Conservation (phyloP, 345 rosid genomes). For the thale cress (Arabidopsis thaliana) region TAIR10.1 NC_003071.7:14514001-14514500, state of each 20-base stretch:
- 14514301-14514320: constrained; percentile 25
- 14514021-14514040: constrained; percentile 77
- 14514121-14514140: constrained; percentile 81
- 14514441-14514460: neutral
- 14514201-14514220: constrained; percentile 62
- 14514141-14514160: constrained; percentile 64
- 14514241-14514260: constrained; percentile 19
- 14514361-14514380: constrained; percentile 15
- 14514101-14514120: constrained; percentile 62
- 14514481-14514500: neutral
- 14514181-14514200: constrained; percentile 59
- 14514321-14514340: constrained; percentile 2
- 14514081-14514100: constrained; percentile 60
- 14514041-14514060: constrained; percentile 74
- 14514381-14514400: constrained; percentile 9
- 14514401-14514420: neutral
- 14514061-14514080: constrained; percentile 76
- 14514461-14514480: neutral
- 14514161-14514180: constrained; percentile 52
- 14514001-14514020: constrained; percentile 53
- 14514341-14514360: constrained; percentile 20
- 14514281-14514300: constrained; percentile 13
- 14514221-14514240: constrained; percentile 47
- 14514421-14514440: neutral
- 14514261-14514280: constrained; percentile 36